Evolutionary conservation across 2,329 filamentous ascomycete genomes (phyloP).

Genomic region (Hymenoscyphus repandus): DNA sequence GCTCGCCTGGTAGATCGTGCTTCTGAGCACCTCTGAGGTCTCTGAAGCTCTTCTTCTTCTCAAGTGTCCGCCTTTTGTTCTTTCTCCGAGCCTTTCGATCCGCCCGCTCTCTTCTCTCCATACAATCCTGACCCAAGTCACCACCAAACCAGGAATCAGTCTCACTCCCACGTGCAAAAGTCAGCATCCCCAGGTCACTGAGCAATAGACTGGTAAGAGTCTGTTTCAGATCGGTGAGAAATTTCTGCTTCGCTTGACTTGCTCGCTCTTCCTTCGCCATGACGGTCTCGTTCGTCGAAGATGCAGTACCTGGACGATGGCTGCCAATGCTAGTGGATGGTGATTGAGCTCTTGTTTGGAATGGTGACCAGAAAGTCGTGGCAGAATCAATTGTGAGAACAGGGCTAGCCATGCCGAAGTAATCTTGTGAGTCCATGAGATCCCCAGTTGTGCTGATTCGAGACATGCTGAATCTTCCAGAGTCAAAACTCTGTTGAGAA

Average conservation of each 20-base stretch:
- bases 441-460: conserved; percentile 51
- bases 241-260: conserved; percentile 68
- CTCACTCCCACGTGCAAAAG: conserved; percentile 81
- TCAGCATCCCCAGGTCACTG: conserved; percentile 81
- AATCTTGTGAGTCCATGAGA: conserved; percentile 63
- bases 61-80: conserved; percentile 46
- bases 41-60: conserved; percentile 65
- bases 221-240: conserved; percentile 71
- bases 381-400: conserved; percentile 68
- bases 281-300: conserved; percentile 63
- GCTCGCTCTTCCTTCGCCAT: conserved; percentile 50
- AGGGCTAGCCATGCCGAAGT: conserved; percentile 64
- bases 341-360: conserved; percentile 60
- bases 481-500: conserved; percentile 67
- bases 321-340: conserved; percentile 58
- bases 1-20: conserved; percentile 20
- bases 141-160: conserved; percentile 80
- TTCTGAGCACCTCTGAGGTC: conserved; percentile 53
- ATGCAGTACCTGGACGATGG: conserved; percentile 58
- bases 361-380: conserved; percentile 85
- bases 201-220: conserved; percentile 77
- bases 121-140: conserved; percentile 60
- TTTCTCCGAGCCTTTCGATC: conserved; percentile 34
- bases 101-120: conserved; percentile 52
- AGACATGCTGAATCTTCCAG: conserved; percentile 54